A percentile compares a stretch with the other conserved stretches of the same genome.
phyloP scores from a whole-genome alignment of 164 flowering plant species.

The Houttuynia cordata region DNA sequence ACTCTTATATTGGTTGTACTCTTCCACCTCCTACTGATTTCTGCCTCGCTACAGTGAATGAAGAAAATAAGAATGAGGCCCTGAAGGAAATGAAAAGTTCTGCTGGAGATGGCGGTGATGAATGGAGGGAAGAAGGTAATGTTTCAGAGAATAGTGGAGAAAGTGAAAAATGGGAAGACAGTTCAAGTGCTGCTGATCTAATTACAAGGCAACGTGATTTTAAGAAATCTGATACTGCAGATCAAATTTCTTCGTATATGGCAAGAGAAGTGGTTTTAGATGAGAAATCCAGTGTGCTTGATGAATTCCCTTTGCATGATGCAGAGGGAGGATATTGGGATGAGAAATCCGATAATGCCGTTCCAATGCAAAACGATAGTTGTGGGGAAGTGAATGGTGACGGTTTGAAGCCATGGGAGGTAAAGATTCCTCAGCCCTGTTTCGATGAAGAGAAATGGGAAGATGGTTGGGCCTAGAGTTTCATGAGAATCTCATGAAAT shows the following conservation, averaged over 20 bases:
- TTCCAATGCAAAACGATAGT: conserved; percentile 3
- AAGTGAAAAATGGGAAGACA: neutral
- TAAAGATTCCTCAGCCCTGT: conserved; percentile 22
- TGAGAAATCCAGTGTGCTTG: neutral
- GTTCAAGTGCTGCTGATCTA: neutral
- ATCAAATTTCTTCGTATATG: neutral
- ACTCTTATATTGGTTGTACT: conserved; percentile 69
- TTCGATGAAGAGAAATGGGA: conserved; percentile 53
- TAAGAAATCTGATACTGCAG: neutral
- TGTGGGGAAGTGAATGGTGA: conserved; percentile 12
- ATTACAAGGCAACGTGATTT: neutral
- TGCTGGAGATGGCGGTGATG: neutral
- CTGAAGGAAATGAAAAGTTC: neutral
- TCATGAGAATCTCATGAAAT: too few species aligned
- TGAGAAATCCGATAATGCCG: conserved; percentile 5
- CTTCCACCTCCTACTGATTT: conserved; percentile 30
- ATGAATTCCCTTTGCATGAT: neutral
- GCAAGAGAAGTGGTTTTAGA: neutral
- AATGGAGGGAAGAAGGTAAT: neutral
- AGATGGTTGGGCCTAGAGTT: conserved; percentile 38
- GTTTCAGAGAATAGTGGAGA: neutral
- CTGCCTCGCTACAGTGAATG: neutral
- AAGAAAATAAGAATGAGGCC: neutral
- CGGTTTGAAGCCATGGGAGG: conserved; percentile 5
- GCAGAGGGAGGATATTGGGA: conserved; percentile 2